Evolutionary conservation across 441 rosid species (phyloP), one percentile per base, ranked within the genome.

Genomic region (Arabidopsis lyrata): DNA sequence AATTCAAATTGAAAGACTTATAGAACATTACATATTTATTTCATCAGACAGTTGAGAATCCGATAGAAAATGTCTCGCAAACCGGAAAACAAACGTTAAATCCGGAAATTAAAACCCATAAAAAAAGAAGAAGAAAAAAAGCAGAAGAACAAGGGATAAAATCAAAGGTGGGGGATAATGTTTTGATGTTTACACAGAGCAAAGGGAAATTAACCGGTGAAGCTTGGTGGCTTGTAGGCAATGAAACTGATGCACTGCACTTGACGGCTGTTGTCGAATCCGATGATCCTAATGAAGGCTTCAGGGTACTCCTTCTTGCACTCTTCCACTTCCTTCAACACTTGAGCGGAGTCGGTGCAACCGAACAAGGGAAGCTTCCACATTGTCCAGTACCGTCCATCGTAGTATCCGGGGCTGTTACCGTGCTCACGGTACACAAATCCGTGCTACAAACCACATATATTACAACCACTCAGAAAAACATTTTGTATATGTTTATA

Each of bases 231-330:
- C 86, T 80, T 84, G 88, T 71, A 62, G 76, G 90, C 93, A 35
- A 90, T 85, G 91, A 90, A 87, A 82, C 90, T 90, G 77, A 81
- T 80, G 87, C 96, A 90, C 53, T 90, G 95, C 31, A 86, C 90
- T 83, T 92, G 93, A 39, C 91, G 93, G 8, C 0, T 24, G 78
- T 84, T 87, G 85, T 88, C 95, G 79, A 92, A 90, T 50, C 90
- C 92, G 41, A 87, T 83, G 72, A 90, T 87, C 42, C 92, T 65
- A 20, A 85, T 16, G 49, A 63, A 79, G 0, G 82, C 68, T 0
- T 53, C 0, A 0, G 88, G 92, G 85, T 86, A 83, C 5, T 67
- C 78, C 60, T 81, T 84, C 55, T 61, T 80, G 60, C 63, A 58
- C 68, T 87, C 92, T 1, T 85, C 62, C 1, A 90, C 69, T 86